These are phyloP conservation scores for Pseudozyma thailandica DNA, from an alignment of 1,284 basidiomycete genomes.

Conservation along the genomic window DNA sequence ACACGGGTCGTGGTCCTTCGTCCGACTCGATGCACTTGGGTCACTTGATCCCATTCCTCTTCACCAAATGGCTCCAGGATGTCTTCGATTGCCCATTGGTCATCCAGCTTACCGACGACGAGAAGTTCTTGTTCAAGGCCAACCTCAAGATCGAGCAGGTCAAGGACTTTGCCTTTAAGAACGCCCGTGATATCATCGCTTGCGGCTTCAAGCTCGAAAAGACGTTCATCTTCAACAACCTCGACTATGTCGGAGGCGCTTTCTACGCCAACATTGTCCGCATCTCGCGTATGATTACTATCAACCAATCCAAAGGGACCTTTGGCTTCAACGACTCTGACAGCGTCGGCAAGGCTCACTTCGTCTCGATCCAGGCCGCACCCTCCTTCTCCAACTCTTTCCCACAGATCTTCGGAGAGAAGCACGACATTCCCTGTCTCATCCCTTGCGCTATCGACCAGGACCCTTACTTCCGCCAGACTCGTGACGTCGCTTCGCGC, in stretches of 20 bases:
- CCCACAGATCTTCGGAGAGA: constrained; percentile 93
- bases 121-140: constrained; percentile 98
- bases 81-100: constrained; percentile 95
- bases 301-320: constrained; percentile 91
- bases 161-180: constrained; percentile 82
- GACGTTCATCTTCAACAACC: constrained; percentile 97
- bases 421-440: constrained; percentile 85
- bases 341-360: constrained; percentile 98
- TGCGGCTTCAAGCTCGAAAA: constrained; percentile 91
- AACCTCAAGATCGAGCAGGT: constrained; percentile 91
- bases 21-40: constrained; percentile 98
- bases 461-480: constrained; percentile 90
- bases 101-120: constrained; percentile 96
- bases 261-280: constrained; percentile 96
- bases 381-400: constrained; percentile 98
- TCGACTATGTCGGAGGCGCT: constrained; percentile 84
- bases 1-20: constrained; percentile 95
- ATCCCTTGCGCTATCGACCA: constrained; percentile 99
- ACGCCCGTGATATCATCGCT: constrained; percentile 94
- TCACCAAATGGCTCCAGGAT: constrained; percentile 99
- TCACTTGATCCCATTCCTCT: constrained; percentile 96
- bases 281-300: constrained; percentile 91
- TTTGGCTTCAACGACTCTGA: constrained; percentile 93
- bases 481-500: constrained; percentile 90
- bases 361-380: constrained; percentile 95